A percentile compares a stretch with the other conserved stretches of the same genome.
These are phyloP conservation scores for Mycosphaerelloides madeirae DNA, from an alignment of 2,329 filamentous ascomycete species.

Conservation along the genomic window DNA sequence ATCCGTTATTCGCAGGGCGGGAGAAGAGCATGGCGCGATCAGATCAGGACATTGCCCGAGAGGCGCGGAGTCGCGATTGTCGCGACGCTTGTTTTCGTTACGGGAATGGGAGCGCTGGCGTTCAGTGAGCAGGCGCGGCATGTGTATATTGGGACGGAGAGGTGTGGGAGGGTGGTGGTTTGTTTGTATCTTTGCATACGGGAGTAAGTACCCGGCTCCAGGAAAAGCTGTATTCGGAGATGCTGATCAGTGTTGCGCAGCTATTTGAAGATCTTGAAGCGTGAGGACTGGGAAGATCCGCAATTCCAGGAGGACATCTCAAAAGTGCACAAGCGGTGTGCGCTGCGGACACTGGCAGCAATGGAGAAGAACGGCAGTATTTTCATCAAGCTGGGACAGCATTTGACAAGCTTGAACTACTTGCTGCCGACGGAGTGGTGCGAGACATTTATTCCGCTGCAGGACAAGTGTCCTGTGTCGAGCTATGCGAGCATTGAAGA, in stretches of 20 bases:
- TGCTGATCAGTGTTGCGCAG: too few relatives aligned
- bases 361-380: conserved; percentile 96
- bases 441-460: conserved; percentile 87
- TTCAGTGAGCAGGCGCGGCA: conserved; percentile 67
- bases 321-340: conserved; percentile 88
- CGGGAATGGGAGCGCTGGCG: conserved; percentile 41
- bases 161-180: conserved; percentile 71
- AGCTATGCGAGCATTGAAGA: conserved; percentile 78
- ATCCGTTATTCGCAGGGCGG: conserved; percentile 19
- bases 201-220: too few relatives aligned
- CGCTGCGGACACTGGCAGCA: conserved; percentile 76
- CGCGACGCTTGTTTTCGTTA: conserved; percentile 28
- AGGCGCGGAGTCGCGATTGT: conserved; percentile 29
- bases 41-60: conserved; percentile 16
- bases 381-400: conserved; percentile 96
- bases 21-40: conserved; percentile 28
- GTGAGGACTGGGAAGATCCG: conserved; percentile 57
- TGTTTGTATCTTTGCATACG: conserved; percentile 79
- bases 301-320: conserved; percentile 63
- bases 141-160: conserved; percentile 67
- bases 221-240: too few relatives aligned
- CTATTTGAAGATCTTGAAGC: conserved; percentile 80
- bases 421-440: conserved; percentile 89
- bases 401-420: conserved; percentile 94
- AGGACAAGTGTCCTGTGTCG: conserved; percentile 92